Evolutionary conservation across 768 basidiomycete species (phyloP).

Genomic region (Kwoniella dejecticola): DNA sequence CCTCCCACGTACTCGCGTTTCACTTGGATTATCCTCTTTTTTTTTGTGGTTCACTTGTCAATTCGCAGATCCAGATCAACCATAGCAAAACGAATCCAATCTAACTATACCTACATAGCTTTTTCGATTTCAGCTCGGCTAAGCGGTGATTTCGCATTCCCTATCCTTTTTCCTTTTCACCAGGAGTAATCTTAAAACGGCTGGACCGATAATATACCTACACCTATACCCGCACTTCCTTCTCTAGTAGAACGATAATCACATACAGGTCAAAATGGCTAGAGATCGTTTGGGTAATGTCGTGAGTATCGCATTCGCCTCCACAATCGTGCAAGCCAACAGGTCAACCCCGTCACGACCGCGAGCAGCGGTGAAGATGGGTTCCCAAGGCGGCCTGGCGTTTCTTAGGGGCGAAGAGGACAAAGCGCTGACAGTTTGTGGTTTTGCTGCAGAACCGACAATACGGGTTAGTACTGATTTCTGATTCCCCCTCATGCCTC

Average conservation of each 20-base stretch:
- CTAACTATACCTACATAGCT: too few species aligned
- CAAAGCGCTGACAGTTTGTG: constrained; percentile 2
- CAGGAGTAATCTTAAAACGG: neutral
- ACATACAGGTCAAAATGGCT: constrained; percentile 66
- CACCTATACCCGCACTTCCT: too few species aligned
- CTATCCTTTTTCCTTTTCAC: neutral
- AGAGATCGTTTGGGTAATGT: constrained; percentile 75
- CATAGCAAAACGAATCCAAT: too few species aligned
- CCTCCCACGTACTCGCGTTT: neutral
- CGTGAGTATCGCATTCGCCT: constrained; percentile 33
- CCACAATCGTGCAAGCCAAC: neutral
- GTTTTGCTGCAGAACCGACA: constrained; percentile 41
- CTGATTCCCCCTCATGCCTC: neutral
- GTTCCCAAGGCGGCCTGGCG: too few species aligned
- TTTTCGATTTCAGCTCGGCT: neutral
- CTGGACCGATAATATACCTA: constrained; percentile 19
- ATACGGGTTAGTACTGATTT: constrained; percentile 40
- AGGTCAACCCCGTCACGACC: too few species aligned
- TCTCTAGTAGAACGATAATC: too few species aligned
- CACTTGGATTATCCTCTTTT: too few species aligned
- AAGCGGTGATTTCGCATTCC: neutral
- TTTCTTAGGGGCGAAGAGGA: too few species aligned
- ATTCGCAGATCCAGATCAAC: too few species aligned
- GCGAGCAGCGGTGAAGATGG: too few species aligned
- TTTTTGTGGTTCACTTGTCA: too few species aligned